phyloP scores from a whole-genome alignment of 1,284 basidiomycete genomes.

The Inonotus obliquus region DNA sequence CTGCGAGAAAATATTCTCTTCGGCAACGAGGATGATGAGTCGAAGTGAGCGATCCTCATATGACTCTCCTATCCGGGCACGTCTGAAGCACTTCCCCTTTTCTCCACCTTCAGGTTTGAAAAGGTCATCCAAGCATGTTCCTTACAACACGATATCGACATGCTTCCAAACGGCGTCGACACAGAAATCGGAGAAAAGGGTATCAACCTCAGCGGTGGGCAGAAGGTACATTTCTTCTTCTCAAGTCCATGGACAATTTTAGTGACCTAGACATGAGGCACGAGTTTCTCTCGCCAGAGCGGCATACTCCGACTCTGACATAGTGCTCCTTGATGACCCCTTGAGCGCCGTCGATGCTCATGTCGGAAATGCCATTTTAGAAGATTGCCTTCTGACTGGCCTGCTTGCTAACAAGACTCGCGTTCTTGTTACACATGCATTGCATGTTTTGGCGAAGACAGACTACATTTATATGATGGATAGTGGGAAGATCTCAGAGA shows the following conservation, averaged over 20 bases:
- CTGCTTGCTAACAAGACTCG: conserved; percentile 60
- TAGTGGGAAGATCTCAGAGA: conserved; percentile 81
- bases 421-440: conserved; percentile 75
- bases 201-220: conserved; percentile 62
- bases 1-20: conserved; percentile 66
- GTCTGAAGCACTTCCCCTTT: conserved; percentile 27
- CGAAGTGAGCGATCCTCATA: conserved; percentile 30
- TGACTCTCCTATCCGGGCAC: neutral
- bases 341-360: conserved; percentile 72
- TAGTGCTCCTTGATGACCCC: conserved; percentile 71
- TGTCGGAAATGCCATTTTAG: conserved; percentile 56
- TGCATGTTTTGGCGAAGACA: conserved; percentile 65
- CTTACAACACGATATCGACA: conserved; percentile 59
- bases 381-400: conserved; percentile 41
- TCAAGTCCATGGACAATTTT: conserved; percentile 25
- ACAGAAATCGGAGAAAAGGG: conserved; percentile 88
- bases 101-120: conserved; percentile 36
- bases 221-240: conserved; percentile 33
- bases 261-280: conserved; percentile 45
- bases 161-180: conserved; percentile 59
- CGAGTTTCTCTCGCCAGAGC: conserved; percentile 79
- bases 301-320: conserved; percentile 70
- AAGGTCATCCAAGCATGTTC: conserved; percentile 57
- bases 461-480: conserved; percentile 79
- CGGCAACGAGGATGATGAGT: conserved; percentile 53